Base-by-base conservation (phyloP, 805 yeast species). In the Yamadazyma sp. region DNA sequence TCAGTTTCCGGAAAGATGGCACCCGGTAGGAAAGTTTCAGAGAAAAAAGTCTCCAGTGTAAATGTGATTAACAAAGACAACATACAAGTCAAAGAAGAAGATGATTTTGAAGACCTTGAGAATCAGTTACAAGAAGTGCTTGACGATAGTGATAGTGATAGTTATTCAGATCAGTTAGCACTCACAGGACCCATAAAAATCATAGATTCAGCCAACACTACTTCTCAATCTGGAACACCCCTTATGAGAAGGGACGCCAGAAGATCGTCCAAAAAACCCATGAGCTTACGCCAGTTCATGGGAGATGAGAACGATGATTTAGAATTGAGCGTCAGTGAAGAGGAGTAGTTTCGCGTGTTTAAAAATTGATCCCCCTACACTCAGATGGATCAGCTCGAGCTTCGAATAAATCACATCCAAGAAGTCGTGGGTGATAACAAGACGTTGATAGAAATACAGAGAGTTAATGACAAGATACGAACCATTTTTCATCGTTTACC, bases 51-150 rank as follows among this genome's bases (percentile, higher is more conserved):
- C 7, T 10, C 19, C 5, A 17, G 13, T 5, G 25, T 12, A 29
- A 29, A n/a, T n/a, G 19, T 15, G n/a, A 8, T 16, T 6, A 15
- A 16, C 10, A 29, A 29, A 16, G 10, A 12, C 6, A 16, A 19
- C 13, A 13, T 23, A 7, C 11, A n/a, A 3, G 4, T 3, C 17
- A 17, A 20, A n/a, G 32, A 20, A 13, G 46, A 54, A 42, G 71
- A 68, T 47, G 73, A 67, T 19, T 68, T 68, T 41, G 62, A 62
- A 27, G 73, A 67, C 44, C 55, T 68, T 29, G 74, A 68, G 35
- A 66, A 65, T 39, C 69, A 68, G 41, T 48, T 68, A 24, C 60
- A 66, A 37, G 71, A 68, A 44, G 72, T 66, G 5, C 48, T 68
- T 26, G 71, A 56, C 22, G 60, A 57, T 34, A 38, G 41, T 26